phyloP scores from a whole-genome alignment of 306 rosid genomes.

The Glycine latifolia region DNA sequence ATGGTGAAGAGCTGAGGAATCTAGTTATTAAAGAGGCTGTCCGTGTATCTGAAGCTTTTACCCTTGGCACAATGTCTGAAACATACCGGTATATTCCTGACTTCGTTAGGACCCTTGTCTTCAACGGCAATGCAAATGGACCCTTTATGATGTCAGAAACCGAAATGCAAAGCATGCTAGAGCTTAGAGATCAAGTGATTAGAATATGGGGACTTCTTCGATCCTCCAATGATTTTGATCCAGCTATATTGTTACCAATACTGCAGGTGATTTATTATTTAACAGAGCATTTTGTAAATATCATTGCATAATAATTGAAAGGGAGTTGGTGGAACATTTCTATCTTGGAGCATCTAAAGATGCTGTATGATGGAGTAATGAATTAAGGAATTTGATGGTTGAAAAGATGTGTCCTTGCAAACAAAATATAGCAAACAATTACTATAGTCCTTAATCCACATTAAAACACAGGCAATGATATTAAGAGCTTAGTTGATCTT shows the following conservation, averaged over 20 bases:
- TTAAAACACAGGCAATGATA: too few species aligned
- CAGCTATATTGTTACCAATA: slow-evolving; percentile 74
- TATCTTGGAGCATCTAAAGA: slow-evolving; percentile 16
- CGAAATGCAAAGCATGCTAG: slow-evolving; percentile 72
- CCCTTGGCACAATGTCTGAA: slow-evolving; percentile 65
- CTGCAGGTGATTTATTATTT: slow-evolving; percentile 62
- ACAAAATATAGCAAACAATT: background rate
- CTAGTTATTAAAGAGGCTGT: slow-evolving; percentile 87
- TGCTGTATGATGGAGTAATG: slow-evolving; percentile 15
- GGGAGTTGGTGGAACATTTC: slow-evolving; percentile 24
- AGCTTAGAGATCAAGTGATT: slow-evolving; percentile 80
- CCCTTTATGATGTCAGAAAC: slow-evolving; percentile 66
- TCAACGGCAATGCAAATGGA: slow-evolving; percentile 68
- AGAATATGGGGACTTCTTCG: slow-evolving; percentile 80
- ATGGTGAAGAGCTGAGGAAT: slow-evolving; percentile 74
- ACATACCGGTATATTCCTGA: slow-evolving; percentile 69
- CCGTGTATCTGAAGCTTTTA: slow-evolving; percentile 85
- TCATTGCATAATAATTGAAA: background rate
- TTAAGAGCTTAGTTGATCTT: background rate
- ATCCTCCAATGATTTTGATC: slow-evolving; percentile 82
- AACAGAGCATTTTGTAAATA: background rate
- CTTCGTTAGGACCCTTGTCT: slow-evolving; percentile 64
- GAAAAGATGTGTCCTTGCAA: background rate
- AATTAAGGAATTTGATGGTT: slow-evolving; percentile 10
- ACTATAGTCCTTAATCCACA: background rate